Conservation (phyloP, 495 filamentous ascomycete species). For the Physcia stellaris region DNA sequence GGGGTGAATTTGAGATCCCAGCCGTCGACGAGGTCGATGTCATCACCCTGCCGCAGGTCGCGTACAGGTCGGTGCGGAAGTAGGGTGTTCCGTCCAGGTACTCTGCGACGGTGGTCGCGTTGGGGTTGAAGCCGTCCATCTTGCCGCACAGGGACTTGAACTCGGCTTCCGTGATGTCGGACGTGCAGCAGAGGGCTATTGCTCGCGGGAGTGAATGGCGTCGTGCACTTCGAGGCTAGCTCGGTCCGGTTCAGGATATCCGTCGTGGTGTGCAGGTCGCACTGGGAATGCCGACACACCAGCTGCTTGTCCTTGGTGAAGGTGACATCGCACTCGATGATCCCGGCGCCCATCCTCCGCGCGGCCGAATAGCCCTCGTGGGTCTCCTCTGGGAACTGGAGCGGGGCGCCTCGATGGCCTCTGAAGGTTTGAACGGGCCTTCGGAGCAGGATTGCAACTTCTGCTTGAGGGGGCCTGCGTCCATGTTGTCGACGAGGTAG, state of each 20-base stretch:
- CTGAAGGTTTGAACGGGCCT: slow-evolving; percentile 24
- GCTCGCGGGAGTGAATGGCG: slow-evolving; percentile 37
- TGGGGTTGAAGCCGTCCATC: slow-evolving; percentile 43
- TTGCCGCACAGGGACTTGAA: slow-evolving; percentile 47
- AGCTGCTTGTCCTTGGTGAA: slow-evolving; percentile 47
- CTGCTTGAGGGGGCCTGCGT: slow-evolving; percentile 38
- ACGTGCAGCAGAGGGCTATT: slow-evolving; percentile 46
- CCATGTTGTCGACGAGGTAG: slow-evolving; percentile 47
- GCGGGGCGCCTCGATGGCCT: slow-evolving; percentile 42
- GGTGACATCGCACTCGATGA: slow-evolving; percentile 49
- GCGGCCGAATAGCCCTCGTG: slow-evolving; percentile 36
- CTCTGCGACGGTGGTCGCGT: slow-evolving; percentile 35
- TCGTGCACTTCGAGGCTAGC: slow-evolving; percentile 46
- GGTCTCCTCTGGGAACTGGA: slow-evolving; percentile 51
- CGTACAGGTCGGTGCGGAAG: slow-evolving; percentile 46
- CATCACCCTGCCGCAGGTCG: slow-evolving; percentile 38
- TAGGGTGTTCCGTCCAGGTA: slow-evolving; percentile 38
- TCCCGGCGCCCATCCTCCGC: slow-evolving; percentile 46
- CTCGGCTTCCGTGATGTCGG: slow-evolving; percentile 45
- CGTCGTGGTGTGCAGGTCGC: slow-evolving; percentile 51
- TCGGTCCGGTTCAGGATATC: slow-evolving; percentile 43
- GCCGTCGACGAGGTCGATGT: slow-evolving; percentile 37
- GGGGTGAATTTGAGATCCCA: slow-evolving; percentile 42
- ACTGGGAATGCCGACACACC: slow-evolving; percentile 49
- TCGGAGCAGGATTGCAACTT: slow-evolving; percentile 40